A percentile compares a stretch with the other conserved stretches of the same genome.
Conservation (phyloP, 225 moss, liverwort and hornwort species). For the Pseudisothecium myosuroides region DNA sequence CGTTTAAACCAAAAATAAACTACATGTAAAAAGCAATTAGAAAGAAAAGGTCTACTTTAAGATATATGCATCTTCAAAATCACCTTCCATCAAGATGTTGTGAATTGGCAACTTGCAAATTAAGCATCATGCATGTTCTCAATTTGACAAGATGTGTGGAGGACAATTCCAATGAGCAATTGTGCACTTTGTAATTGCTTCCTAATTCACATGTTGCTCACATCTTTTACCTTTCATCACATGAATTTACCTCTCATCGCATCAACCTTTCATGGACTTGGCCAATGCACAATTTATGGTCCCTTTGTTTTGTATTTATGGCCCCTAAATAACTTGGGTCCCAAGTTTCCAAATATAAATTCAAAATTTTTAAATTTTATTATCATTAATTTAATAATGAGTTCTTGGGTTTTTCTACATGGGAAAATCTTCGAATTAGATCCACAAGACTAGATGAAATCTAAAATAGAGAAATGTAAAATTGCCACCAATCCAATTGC, state of each 20-base stretch:
- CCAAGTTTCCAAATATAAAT: not conserved
- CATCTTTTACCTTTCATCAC: not conserved
- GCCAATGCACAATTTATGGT: not conserved
- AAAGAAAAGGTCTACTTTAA: not conserved
- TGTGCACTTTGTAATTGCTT: not conserved
- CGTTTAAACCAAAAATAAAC: not conserved
- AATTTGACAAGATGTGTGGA: too few relatives aligned
- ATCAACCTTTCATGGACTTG: not conserved
- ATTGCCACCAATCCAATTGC: accelerated
- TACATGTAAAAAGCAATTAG: not conserved
- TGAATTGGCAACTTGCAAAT: not conserved
- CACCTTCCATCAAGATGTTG: not conserved
- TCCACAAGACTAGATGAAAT: not conserved
- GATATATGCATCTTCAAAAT: not conserved
- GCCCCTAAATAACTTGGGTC: not conserved
- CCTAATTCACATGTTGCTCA: not conserved
- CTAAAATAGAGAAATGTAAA: not conserved
- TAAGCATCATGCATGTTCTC: accelerated
- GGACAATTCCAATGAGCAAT: not conserved
- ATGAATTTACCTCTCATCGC: not conserved
- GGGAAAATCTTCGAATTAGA: not conserved
- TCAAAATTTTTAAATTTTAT: not conserved
- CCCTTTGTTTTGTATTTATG: too few relatives aligned
- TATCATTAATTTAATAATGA: not conserved
- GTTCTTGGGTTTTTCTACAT: accelerated